Percentiles rank a stretch among this genome's conserved stretches.
phyloP scores from a whole-genome alignment of 176 grass and related monocot species.

The Triticum monococcum region DNA sequence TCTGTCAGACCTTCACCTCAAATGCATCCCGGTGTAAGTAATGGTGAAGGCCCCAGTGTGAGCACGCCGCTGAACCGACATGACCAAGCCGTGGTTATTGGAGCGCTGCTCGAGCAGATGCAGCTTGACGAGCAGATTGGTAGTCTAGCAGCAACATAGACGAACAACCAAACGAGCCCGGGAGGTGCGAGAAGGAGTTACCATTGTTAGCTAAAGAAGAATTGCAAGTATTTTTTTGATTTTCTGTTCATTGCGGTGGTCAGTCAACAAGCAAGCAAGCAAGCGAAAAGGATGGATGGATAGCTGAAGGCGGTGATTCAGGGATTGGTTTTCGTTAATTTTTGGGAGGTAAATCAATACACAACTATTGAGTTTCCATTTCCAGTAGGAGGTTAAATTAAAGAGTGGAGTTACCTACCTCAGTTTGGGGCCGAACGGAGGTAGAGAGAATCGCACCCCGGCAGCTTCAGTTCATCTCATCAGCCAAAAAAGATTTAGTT shows the following conservation, averaged over 20 bases:
- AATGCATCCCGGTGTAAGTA: constrained; percentile 28
- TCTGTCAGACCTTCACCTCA: constrained; percentile 30
- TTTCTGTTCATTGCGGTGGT: constrained; percentile 36
- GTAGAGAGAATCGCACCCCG: constrained; percentile 54
- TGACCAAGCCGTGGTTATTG: constrained; percentile 57
- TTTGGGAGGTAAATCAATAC: constrained; percentile 57
- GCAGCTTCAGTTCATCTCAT: constrained; percentile 59
- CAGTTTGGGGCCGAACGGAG: constrained; percentile 40
- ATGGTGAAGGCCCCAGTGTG: constrained; percentile 22
- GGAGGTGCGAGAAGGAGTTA: constrained; percentile 11
- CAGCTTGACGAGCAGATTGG: constrained; percentile 61
- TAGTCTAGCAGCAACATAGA: constrained; percentile 67
- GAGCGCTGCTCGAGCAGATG: constrained; percentile 71
- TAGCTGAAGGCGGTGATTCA: constrained; percentile 71
- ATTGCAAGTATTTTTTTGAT: constrained; percentile 37
- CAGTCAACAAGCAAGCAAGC: constrained; percentile 9
- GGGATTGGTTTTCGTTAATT: constrained; percentile 67
- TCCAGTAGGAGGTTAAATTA: constrained; percentile 54
- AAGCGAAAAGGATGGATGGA: constrained; percentile 12
- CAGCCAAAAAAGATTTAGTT: constrained; percentile 4
- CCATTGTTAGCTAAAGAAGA: constrained; percentile 44
- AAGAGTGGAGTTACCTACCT: constrained; percentile 36
- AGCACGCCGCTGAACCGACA: constrained; percentile 30
- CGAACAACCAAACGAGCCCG: neutral
- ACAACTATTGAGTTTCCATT: constrained; percentile 54